Conservation (phyloP, 208 protist species). For the Trypanosomatidae sp. region DNA sequence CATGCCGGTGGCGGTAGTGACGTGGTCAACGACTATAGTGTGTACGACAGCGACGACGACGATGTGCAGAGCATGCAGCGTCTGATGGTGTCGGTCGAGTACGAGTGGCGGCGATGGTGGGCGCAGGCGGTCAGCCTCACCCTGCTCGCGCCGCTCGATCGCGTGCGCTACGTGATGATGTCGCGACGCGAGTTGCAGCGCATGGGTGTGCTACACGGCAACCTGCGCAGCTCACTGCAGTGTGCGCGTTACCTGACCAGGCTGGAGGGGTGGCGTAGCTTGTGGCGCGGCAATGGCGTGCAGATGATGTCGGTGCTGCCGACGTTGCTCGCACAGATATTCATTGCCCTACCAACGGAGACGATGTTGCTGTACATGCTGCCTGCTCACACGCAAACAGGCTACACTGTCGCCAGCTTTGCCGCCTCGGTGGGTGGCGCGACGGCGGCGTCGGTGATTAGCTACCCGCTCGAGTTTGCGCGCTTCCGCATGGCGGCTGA, state of each 20-base stretch:
- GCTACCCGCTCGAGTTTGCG: slow-evolving; percentile 70
- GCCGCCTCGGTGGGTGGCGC: slow-evolving; percentile 26
- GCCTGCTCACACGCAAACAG: slow-evolving; percentile 12
- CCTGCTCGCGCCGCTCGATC: slow-evolving; percentile 56
- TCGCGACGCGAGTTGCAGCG: slow-evolving; percentile 57
- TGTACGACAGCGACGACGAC: no score
- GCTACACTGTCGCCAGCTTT: slow-evolving; percentile 33
- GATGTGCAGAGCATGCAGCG: no score
- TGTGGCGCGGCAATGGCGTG: slow-evolving; percentile 75
- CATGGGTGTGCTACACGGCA: slow-evolving; percentile 17
- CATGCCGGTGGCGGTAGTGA: neutral
- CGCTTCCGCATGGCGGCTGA: slow-evolving; percentile 74
- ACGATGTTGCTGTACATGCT: slow-evolving; percentile 33
- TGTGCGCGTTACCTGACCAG: slow-evolving; percentile 33
- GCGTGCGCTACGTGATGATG: slow-evolving; percentile 78
- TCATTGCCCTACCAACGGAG: slow-evolving; percentile 50
- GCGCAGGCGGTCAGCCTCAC: slow-evolving; percentile 27
- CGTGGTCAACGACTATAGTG: neutral
- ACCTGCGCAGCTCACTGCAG: slow-evolving; percentile 35
- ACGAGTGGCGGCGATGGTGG: slow-evolving; percentile 40
- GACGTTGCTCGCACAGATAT: slow-evolving; percentile 42
- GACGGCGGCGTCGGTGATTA: slow-evolving; percentile 28
- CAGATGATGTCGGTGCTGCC: slow-evolving; percentile 58
- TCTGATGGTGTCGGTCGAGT: slow-evolving; percentile 43
- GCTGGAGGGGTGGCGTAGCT: slow-evolving; percentile 38